Percentiles rank a stretch among this genome's conserved stretches.
Evolutionary conservation across 805 yeast genomes (phyloP).

Genomic region (Yamadazyma phyllophila): DNA sequence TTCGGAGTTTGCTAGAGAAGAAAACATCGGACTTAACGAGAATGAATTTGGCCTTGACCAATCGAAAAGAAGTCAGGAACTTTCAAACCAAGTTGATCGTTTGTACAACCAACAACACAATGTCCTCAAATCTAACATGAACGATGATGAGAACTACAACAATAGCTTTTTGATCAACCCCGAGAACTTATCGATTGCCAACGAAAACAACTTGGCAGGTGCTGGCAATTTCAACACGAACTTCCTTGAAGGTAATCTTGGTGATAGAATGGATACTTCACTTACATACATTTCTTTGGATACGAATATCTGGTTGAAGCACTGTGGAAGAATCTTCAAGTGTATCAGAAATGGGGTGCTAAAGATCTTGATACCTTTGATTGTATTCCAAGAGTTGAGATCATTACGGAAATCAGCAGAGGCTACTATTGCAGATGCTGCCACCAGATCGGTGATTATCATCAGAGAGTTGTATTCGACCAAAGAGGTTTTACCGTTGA

Average conservation of each 20-base stretch:
- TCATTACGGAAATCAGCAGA: slow-evolving; percentile 70
- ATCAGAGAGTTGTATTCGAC: slow-evolving; percentile 63
- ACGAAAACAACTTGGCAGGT: slow-evolving; percentile 8
- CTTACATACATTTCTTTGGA: slow-evolving; percentile 64
- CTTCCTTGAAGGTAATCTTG: slow-evolving; percentile 47
- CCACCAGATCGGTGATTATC: slow-evolving; percentile 75
- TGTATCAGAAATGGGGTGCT: slow-evolving; percentile 60
- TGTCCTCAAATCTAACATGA: slow-evolving; percentile 14
- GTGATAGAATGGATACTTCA: slow-evolving; percentile 55
- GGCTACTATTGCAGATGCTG: slow-evolving; percentile 73
- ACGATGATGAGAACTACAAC: slow-evolving; percentile 23
- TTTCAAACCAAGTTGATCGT: slow-evolving; percentile 15
- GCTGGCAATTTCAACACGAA: slow-evolving; percentile 1
- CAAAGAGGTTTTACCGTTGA: slow-evolving; percentile 53
- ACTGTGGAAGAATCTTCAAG: slow-evolving; percentile 73
- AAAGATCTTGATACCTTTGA: slow-evolving; percentile 63
- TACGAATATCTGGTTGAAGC: slow-evolving; percentile 79
- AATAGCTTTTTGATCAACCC: slow-evolving; percentile 21
- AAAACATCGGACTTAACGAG: slow-evolving; percentile 16
- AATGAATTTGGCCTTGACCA: slow-evolving; percentile 22
- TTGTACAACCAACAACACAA: slow-evolving; percentile 21
- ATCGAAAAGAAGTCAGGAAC: slow-evolving; percentile 11
- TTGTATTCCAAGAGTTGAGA: slow-evolving; percentile 75
- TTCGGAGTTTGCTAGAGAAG: slow-evolving; percentile 1
- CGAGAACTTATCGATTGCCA: slow-evolving; percentile 16